Evolutionary conservation across 257 asterid species (phyloP), one percentile per base, ranked within the genome.

Genomic region (Plectranthus barbatus): DNA sequence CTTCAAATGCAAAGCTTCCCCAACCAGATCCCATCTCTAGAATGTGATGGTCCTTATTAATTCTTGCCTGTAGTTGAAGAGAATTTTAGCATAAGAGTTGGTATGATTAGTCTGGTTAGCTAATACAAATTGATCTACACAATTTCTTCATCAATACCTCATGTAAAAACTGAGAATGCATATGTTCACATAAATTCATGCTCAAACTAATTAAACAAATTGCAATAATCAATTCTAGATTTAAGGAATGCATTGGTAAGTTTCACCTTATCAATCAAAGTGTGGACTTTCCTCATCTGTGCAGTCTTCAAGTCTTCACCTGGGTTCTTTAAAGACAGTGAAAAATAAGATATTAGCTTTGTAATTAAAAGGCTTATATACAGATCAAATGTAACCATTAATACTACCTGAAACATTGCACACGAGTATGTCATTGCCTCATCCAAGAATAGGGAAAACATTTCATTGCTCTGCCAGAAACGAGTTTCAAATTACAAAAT

Each of bases 1-100:
- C 72, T 74, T 88, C 96, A 34, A 87, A 34, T 2, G 91, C 96
- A n/a, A n/a, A n/a, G n/a, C n/a, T n/a, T n/a, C n/a, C n/a, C n/a
- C n/a, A n/a, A n/a, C n/a, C n/a, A n/a, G n/a, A n/a, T n/a, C n/a
- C n/a, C n/a, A n/a, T n/a, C n/a, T n/a, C n/a, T n/a, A n/a, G n/a
- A n/a, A n/a, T n/a, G n/a, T n/a, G n/a, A n/a, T n/a, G n/a, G n/a
- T n/a, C n/a, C n/a, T n/a, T n/a, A n/a, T n/a, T n/a, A n/a, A n/a
- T n/a, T n/a, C n/a, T n/a, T n/a, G n/a, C n/a, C n/a, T n/a, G n/a
- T n/a, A n/a, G n/a, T n/a, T 8, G 81, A 69, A 53, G n/a, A n/a
- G n/a, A n/a, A n/a, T n/a, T n/a, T n/a, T n/a, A n/a, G n/a, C n/a
- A n/a, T n/a, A n/a, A 31, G 0, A 4, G 13, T 4, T 42, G n/a